Conservation (phyloP, 176 grass and related monocot genomes). For the Metroxylon sagu region DNA sequence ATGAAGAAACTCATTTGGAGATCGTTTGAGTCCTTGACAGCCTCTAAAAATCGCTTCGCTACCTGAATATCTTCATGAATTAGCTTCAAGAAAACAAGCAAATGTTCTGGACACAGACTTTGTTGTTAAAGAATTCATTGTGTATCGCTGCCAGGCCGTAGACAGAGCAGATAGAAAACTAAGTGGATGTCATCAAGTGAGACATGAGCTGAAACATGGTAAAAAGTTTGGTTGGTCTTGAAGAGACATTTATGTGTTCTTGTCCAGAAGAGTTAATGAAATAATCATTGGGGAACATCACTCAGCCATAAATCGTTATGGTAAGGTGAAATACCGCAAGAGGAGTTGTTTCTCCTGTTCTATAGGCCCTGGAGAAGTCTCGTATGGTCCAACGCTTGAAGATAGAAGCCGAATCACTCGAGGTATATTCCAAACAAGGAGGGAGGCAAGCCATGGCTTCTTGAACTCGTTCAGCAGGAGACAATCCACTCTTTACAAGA, state of each 20-base stretch:
- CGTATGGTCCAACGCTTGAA: conserved; percentile 48
- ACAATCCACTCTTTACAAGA: conserved; percentile 26
- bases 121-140: too few relatives aligned
- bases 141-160: too few relatives aligned
- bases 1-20: conserved; percentile 80
- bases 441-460: conserved; percentile 45
- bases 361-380: conserved; percentile 56
- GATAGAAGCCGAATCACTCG: neutral
- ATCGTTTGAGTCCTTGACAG: conserved; percentile 40
- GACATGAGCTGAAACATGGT: too few relatives aligned
- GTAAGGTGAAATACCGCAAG: conserved; percentile 29
- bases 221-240: too few relatives aligned
- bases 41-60: conserved; percentile 55
- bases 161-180: too few relatives aligned
- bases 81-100: too few relatives aligned
- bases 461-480: conserved; percentile 42
- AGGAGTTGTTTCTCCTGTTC: conserved; percentile 51
- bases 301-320: too few relatives aligned
- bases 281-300: too few relatives aligned
- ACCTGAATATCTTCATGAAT: conserved; percentile 20
- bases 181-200: too few relatives aligned
- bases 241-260: too few relatives aligned
- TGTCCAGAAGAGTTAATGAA: too few relatives aligned
- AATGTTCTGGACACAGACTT: too few relatives aligned
- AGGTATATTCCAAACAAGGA: conserved; percentile 13